phyloP scores from a whole-genome alignment of 768 basidiomycete species.

The Naganishia onofrii region DNA sequence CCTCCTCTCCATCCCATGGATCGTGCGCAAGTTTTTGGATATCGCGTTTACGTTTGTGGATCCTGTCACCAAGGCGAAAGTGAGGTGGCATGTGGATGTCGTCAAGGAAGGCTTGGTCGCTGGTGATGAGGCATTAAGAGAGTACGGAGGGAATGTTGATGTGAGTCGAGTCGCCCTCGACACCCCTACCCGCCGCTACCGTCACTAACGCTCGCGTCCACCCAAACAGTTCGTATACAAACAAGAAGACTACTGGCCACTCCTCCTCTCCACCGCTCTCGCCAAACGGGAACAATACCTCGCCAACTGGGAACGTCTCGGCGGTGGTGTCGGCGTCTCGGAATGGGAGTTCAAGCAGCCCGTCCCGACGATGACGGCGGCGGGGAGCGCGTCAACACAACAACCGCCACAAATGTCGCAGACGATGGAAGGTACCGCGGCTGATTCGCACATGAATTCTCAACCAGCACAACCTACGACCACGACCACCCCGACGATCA shows the following conservation, averaged over 20 bases:
- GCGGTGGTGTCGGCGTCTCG: conserved; percentile 24
- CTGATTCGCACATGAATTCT: too few species aligned
- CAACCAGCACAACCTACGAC: not conserved
- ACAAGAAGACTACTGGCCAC: conserved; percentile 33
- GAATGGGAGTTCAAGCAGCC: conserved; percentile 29
- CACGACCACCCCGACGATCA: not conserved
- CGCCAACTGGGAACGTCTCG: conserved; percentile 16
- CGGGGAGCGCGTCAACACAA: too few species aligned
- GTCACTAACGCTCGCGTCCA: not conserved
- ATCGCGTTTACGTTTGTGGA: conserved; percentile 33
- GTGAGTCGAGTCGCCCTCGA: too few species aligned
- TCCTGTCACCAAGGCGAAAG: conserved; percentile 32
- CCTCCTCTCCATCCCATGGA: conserved; percentile 32
- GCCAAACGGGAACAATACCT: conserved; percentile 10
- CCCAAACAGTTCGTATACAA: conserved; percentile 26
- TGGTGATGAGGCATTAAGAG: conserved; percentile 6
- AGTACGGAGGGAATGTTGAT: conserved; percentile 29
- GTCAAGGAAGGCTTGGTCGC: conserved; percentile 30
- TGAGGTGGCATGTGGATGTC: conserved; percentile 26
- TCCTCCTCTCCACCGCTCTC: conserved; percentile 14
- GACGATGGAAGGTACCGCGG: too few species aligned
- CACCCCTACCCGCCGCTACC: not conserved
- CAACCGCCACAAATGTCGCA: not conserved
- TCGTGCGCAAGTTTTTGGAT: conserved; percentile 34
- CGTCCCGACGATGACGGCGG: not conserved